Percentiles rank a stretch among this genome's conserved stretches.
Evolutionary conservation across 1,284 basidiomycete species (phyloP).

Genomic region (Leccinum angustisporum): DNA sequence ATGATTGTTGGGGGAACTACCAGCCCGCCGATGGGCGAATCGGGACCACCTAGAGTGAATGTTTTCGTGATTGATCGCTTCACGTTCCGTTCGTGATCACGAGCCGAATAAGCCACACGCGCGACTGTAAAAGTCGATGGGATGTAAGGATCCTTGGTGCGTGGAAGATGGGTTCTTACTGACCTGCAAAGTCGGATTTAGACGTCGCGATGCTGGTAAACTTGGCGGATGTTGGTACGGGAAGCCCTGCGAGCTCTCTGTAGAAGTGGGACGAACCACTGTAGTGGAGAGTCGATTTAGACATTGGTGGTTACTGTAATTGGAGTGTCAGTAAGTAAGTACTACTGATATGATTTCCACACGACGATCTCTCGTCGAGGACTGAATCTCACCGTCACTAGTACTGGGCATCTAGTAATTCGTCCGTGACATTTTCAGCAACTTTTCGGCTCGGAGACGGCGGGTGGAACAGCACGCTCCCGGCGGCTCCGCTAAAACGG

Average conservation of each 20-base stretch:
- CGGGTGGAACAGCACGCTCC: too few relatives aligned
- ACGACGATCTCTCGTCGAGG: too few relatives aligned
- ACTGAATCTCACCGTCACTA: too few relatives aligned
- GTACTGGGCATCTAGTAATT: too few relatives aligned
- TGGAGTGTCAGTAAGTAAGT: background rate
- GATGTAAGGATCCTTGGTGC: background rate
- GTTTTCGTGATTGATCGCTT: conserved; percentile 48
- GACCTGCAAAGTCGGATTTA: conserved; percentile 18
- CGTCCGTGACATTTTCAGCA: too few relatives aligned
- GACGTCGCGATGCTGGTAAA: conserved; percentile 16
- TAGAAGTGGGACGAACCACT: conserved; percentile 32
- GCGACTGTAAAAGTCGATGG: conserved; percentile 33
- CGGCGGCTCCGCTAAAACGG: too few relatives aligned
- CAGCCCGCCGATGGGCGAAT: conserved; percentile 8
- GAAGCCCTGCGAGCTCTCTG: conserved; percentile 45
- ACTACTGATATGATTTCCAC: background rate
- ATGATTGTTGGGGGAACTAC: conserved; percentile 25
- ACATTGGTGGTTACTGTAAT: conserved; percentile 11
- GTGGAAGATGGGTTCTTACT: background rate
- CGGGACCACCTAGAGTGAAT: conserved; percentile 32
- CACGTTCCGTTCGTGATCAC: conserved; percentile 49
- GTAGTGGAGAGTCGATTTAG: conserved; percentile 18
- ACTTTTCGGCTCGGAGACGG: too few relatives aligned
- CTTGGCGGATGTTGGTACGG: conserved; percentile 30
- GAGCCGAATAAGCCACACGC: conserved; percentile 43